A percentile compares a stretch with the other conserved stretches of the same genome.
Evolutionary conservation across 306 rosid genomes (phyloP).

Genomic region (Cucurbita argyrosperma): DNA sequence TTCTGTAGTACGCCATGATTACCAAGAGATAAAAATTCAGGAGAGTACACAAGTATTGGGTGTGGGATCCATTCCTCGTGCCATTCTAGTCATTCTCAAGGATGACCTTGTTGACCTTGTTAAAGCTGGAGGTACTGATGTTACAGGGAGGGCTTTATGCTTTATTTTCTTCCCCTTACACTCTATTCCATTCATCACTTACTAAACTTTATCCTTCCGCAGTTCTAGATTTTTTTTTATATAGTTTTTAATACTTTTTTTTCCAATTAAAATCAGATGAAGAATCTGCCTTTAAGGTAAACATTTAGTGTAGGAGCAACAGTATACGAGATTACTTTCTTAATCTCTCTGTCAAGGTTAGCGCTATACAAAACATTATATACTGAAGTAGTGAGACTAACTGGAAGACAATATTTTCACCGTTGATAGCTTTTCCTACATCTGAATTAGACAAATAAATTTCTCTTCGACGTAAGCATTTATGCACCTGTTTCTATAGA

Average conservation of each 20-base stretch:
- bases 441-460: not conserved
- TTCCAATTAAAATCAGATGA: not conserved
- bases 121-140: conserved; percentile 82
- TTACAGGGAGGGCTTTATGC: not conserved
- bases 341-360: not conserved
- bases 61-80: conserved; percentile 93
- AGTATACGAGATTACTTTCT: not conserved
- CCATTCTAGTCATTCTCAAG: conserved; percentile 68
- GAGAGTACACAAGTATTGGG: conserved; percentile 79
- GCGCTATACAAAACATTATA: not conserved
- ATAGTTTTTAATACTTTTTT: not conserved
- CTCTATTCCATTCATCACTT: not conserved
- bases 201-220: not conserved
- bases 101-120: conserved; percentile 89
- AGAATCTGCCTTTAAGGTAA: not conserved
- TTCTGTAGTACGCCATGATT: conserved; percentile 75
- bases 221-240: not conserved
- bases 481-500: not conserved
- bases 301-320: not conserved
- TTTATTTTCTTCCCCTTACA: not conserved
- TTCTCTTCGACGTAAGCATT: not conserved
- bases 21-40: conserved; percentile 92
- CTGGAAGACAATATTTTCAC: not conserved
- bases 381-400: not conserved
- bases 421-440: not conserved